Conservation (phyloP, 2,329 filamentous ascomycete genomes). For the Simplicillium aogashimaense region DNA sequence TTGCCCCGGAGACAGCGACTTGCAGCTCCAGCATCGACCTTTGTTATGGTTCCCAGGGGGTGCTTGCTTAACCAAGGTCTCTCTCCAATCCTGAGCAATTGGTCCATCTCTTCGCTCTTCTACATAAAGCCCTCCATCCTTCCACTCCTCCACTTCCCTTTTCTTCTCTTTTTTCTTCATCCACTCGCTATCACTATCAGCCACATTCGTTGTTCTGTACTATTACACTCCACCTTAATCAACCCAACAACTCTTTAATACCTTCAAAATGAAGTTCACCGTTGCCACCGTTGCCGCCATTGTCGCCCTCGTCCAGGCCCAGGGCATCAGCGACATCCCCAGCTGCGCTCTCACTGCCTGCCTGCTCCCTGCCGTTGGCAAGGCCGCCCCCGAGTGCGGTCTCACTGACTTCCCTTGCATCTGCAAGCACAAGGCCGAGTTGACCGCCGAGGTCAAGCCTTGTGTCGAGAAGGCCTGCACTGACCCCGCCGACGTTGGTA, state of each 20-base stretch:
- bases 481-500: constrained; percentile 25
- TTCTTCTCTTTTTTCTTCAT: constrained; percentile 8
- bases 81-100: background rate
- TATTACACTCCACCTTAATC: constrained; percentile 5
- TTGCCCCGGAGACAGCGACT: too few relatives aligned
- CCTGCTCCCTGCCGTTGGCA: constrained; percentile 24
- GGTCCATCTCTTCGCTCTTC: background rate
- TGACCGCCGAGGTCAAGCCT: constrained; percentile 20
- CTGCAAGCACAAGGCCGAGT: constrained; percentile 19
- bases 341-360: constrained; percentile 21
- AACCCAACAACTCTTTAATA: constrained; percentile 4
- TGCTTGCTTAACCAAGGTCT: constrained; percentile 4
- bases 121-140: constrained; percentile 19
- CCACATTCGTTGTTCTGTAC: constrained; percentile 19
- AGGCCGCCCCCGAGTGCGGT: constrained; percentile 20
- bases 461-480: constrained; percentile 27
- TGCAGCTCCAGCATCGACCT: background rate
- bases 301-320: constrained; percentile 21
- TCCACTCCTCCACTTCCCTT: constrained; percentile 9
- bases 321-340: constrained; percentile 10
- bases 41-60: constrained; percentile 1
- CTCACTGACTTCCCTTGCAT: constrained; percentile 23
- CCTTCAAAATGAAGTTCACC: constrained; percentile 28
- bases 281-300: constrained; percentile 22
- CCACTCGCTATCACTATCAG: constrained; percentile 15